Evolutionary conservation across 2,329 filamentous ascomycete species (phyloP), one percentile per base, ranked within the genome.

Genomic region (Epichloe gansuensis): DNA sequence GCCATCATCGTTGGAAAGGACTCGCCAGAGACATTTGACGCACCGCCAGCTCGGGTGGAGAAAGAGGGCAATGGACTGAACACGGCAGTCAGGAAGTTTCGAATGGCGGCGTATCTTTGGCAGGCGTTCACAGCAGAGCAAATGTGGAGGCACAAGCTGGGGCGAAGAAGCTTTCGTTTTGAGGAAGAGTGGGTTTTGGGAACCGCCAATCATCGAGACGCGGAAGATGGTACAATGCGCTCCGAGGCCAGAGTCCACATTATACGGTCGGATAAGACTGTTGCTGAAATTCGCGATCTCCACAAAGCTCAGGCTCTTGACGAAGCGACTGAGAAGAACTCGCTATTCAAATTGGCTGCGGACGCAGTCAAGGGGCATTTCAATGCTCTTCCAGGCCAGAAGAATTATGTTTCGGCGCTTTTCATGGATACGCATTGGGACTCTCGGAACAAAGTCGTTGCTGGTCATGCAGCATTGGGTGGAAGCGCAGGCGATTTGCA

Each of bases 41-140:
- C 88, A 4, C 77, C 83, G 15, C 89, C 89, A 1, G 81, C 88
- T 51, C 80, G 87, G 47, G 72, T 79, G 51, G 81, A 87, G 66
- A 82, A 78, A 58, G 90, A 95, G 73, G 90, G 88, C 17, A 95
- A 95, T 66, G 78, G 77, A 1, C 64, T 97, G 38, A 84, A 90
- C 11, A 81, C 80, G 7, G 93, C 93, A 0, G 77, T 95, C 49
- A 81, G 80, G 61, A 98, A 98, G 65, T 96, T 93, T 65, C 81
- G 90, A 56, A 96, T 95, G 86, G 85, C 89, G 17, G 91, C 89
- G 25, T 96, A 97, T 64, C 74, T 97, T 13, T 97, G 93, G 90
- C 93, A 98, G 66, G 89, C 90, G 7, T 97, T 95, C 62, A 97
- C 91, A 0, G 89, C 88, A 6, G 93, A 98, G 66, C 90, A 97